A percentile compares a stretch with the other conserved stretches of the same genome.
These are phyloP conservation scores for Coemansia sp. DNA, from an alignment of 192 early-diverging fungal species.

Conservation along the genomic window DNA sequence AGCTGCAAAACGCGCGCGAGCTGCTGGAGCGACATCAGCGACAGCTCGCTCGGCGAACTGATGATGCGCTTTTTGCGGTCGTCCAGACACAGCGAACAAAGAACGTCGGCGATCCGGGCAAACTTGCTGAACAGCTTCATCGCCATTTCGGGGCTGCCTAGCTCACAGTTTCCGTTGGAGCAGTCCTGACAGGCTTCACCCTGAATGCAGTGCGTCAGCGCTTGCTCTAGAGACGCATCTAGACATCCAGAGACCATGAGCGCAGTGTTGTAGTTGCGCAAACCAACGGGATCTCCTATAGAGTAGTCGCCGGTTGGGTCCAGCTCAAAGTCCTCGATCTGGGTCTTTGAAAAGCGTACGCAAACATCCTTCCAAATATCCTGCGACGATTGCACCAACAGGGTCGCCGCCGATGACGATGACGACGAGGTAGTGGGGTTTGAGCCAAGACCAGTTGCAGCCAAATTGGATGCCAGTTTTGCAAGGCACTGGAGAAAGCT, in stretches of 20 bases:
- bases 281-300: constrained; percentile 52
- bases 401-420: not conserved
- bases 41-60: constrained; percentile 14
- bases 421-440: not conserved
- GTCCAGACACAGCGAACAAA: constrained; percentile 32
- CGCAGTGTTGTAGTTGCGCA: constrained; percentile 58
- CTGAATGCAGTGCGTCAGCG: constrained; percentile 11
- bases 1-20: constrained; percentile 7
- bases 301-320: constrained; percentile 65
- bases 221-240: constrained; percentile 57
- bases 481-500: constrained; percentile 29
- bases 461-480: constrained; percentile 15
- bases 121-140: constrained; percentile 35
- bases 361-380: constrained; percentile 33
- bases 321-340: constrained; percentile 67
- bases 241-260: constrained; percentile 58
- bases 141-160: constrained; percentile 15
- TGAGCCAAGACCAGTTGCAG: not conserved
- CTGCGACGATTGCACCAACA: not conserved
- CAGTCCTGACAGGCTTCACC: not conserved
- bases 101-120: constrained; percentile 23
- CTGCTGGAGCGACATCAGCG: constrained; percentile 21
- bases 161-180: not conserved
- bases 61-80: constrained; percentile 27
- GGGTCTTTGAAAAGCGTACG: constrained; percentile 52